Evolutionary conservation across 306 rosid genomes (phyloP).

Genomic region (Parietaria judaica): DNA sequence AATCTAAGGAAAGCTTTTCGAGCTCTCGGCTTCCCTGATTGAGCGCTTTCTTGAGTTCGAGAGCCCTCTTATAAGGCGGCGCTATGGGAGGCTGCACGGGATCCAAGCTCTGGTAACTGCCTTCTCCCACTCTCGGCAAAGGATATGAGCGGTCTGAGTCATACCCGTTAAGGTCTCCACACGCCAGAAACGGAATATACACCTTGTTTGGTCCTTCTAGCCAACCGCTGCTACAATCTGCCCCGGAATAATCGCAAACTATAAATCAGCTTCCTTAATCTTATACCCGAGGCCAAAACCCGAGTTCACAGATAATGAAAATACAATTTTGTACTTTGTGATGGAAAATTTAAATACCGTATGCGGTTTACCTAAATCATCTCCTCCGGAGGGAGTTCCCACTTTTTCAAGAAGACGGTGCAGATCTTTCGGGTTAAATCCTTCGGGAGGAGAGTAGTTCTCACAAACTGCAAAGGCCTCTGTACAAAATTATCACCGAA

Average conservation of each 20-base stretch:
- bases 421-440: constrained; percentile 80
- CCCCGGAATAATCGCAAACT: constrained; percentile 12
- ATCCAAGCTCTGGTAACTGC: constrained; percentile 74
- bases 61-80: constrained; percentile 68
- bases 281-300: background rate
- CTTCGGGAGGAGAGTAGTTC: constrained; percentile 89
- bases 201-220: constrained; percentile 92
- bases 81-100: constrained; percentile 88
- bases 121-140: constrained; percentile 68
- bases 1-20: constrained; percentile 59
- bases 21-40: constrained; percentile 48
- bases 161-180: constrained; percentile 80
- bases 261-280: background rate
- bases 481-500: constrained; percentile 26
- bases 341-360: background rate
- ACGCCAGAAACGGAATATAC: constrained; percentile 88
- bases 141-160: constrained; percentile 91
- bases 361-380: constrained; percentile 63
- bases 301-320: too few species aligned
- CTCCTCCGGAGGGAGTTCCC: constrained; percentile 89
- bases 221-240: constrained; percentile 97
- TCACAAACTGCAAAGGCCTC: constrained; percentile 99
- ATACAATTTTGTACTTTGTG: too few species aligned
- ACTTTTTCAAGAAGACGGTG: constrained; percentile 83
- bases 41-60: constrained; percentile 51